A percentile compares a stretch with the other conserved stretches of the same genome.
Conservation (phyloP, 208 protist genomes). For the Acanthamoeba royreba region DNA sequence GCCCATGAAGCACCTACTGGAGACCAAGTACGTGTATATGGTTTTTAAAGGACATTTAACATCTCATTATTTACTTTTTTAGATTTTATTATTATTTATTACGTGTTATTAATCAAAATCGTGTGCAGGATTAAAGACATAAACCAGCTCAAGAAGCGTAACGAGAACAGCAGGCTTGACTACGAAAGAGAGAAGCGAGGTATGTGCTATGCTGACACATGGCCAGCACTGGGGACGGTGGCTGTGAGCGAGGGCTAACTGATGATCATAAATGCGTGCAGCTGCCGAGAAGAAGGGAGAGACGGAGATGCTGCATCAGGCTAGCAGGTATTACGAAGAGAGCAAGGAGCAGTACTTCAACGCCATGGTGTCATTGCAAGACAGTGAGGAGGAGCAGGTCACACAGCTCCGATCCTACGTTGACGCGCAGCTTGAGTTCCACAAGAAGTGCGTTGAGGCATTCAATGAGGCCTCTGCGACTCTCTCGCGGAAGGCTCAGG, state of each 20-base stretch:
- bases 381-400: neutral
- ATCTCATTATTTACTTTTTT: neutral
- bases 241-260: neutral
- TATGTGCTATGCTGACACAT: neutral
- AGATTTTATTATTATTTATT: neutral
- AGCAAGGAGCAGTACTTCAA: slow-evolving; percentile 25
- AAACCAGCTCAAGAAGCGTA: neutral
- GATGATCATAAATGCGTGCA: neutral
- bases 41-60: neutral
- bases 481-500: neutral
- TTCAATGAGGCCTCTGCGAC: neutral
- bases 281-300: neutral
- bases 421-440: neutral
- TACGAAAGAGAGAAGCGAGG: neutral
- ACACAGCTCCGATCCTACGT: neutral
- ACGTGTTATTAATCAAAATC: no score
- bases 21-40: neutral
- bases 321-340: neutral
- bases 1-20: neutral
- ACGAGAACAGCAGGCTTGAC: neutral
- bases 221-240: neutral
- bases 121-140: neutral
- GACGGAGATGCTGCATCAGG: neutral
- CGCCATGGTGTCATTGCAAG: neutral
- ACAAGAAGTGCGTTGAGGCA: neutral